Percentiles rank a stretch among this genome's conserved stretches.
These are phyloP conservation scores for Stentor roeselii DNA, from an alignment of 73 alveolate genomes.

Conservation along the genomic window DNA sequence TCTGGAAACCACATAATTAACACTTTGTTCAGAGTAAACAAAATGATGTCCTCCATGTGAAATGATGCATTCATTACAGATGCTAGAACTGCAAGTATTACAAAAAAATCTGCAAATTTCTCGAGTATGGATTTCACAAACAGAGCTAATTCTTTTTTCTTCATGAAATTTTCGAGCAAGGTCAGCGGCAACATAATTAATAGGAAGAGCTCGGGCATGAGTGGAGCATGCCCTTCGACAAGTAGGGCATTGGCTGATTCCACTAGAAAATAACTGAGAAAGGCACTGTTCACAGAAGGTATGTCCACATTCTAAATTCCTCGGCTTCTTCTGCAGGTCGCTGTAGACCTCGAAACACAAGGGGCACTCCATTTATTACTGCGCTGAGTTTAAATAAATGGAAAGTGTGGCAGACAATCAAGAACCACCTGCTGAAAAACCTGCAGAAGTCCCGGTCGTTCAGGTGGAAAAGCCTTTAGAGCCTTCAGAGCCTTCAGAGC, in stretches of 20 bases:
- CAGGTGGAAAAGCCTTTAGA: too few species aligned
- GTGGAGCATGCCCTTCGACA: conserved; percentile 68
- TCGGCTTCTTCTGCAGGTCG: conserved; percentile 54
- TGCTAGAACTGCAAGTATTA: conserved; percentile 59
- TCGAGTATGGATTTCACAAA: conserved; percentile 61
- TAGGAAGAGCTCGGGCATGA: conserved; percentile 59
- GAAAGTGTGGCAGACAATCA: too few species aligned
- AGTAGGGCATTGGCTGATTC: conserved; percentile 65
- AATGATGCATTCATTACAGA: conserved; percentile 78
- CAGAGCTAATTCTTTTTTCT: conserved; percentile 43
- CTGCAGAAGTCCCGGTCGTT: too few species aligned
- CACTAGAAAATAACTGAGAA: conserved; percentile 44
- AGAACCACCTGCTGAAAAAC: too few species aligned
- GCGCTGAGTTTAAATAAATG: too few species aligned
- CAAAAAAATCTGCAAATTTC: conserved; percentile 68
- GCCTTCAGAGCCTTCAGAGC: too few species aligned
- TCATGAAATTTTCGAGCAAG: conserved; percentile 63
- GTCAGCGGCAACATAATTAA: conserved; percentile 76
- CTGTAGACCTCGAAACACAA: conserved; percentile 61
- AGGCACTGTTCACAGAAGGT: conserved; percentile 84
- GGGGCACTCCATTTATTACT: conserved; percentile 86
- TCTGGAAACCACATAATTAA: not conserved
- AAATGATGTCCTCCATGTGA: conserved; percentile 80
- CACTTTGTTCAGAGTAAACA: conserved; percentile 71
- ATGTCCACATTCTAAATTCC: conserved; percentile 77